Evolutionary conservation across 2,329 filamentous ascomycete genomes (phyloP).

Genomic region (Fusarium tuaranense): DNA sequence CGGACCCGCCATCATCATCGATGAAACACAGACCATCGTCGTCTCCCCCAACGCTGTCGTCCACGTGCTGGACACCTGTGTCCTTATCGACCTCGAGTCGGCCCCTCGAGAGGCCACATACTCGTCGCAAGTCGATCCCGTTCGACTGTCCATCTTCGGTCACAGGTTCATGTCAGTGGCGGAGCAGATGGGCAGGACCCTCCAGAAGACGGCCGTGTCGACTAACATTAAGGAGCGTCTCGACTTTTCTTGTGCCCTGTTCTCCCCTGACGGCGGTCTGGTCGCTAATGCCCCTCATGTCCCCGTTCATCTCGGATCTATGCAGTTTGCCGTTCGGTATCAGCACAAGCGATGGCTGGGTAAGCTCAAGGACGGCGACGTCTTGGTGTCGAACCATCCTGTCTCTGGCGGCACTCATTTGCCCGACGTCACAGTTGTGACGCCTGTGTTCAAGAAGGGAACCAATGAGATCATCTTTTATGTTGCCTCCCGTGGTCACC

Average conservation of each 20-base stretch:
- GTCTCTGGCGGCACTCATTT: not conserved
- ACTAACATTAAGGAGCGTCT: conserved; percentile 86
- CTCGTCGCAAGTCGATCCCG: conserved; percentile 68
- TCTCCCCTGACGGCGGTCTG: conserved; percentile 78
- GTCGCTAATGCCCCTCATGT: conserved; percentile 52
- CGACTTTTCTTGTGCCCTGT: conserved; percentile 85
- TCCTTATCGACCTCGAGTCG: conserved; percentile 50
- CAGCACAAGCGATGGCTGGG: not conserved
- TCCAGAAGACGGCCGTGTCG: conserved; percentile 83
- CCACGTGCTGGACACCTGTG: conserved; percentile 49
- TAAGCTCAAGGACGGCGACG: not conserved
- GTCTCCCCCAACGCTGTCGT: conserved; percentile 55
- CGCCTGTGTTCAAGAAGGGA: conserved; percentile 33
- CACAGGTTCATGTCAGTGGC: conserved; percentile 88
- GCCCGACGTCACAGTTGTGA: not conserved
- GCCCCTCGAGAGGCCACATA: not conserved
- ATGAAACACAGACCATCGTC: conserved; percentile 79
- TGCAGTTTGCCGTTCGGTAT: conserved; percentile 42
- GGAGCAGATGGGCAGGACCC: conserved; percentile 82
- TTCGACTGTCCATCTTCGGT: conserved; percentile 81
- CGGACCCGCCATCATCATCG: conserved; percentile 67
- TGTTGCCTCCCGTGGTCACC: conserved; percentile 47
- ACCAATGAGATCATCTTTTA: conserved; percentile 43
- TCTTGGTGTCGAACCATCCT: not conserved
- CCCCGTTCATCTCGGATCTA: not conserved